These are phyloP conservation scores for Starmerella ratchasimensis DNA, from an alignment of 805 yeast species.

Conservation along the genomic window DNA sequence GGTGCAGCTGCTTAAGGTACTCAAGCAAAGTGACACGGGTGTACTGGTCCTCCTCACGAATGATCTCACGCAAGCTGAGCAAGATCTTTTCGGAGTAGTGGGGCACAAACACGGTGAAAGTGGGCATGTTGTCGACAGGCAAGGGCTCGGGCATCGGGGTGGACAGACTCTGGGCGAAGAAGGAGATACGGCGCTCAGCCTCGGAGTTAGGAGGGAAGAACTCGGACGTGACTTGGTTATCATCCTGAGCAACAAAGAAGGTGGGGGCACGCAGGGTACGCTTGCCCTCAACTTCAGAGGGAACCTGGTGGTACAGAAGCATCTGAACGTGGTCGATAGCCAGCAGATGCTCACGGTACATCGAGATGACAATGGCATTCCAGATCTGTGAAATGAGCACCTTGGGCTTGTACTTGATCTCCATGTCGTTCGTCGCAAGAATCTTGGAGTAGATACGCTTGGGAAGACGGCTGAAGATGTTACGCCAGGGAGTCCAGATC, in stretches of 20 bases:
- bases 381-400: conserved; percentile 96
- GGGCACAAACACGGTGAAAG: conserved; percentile 92
- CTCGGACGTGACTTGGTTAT: conserved; percentile 83
- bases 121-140: conserved; percentile 99
- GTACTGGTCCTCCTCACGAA: conserved; percentile 92
- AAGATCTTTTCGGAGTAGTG: conserved; percentile 92
- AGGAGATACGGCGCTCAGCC: conserved; percentile 98
- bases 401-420: conserved; percentile 96
- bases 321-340: conserved; percentile 98
- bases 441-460: conserved; percentile 97
- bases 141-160: conserved; percentile 98
- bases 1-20: conserved; percentile 87
- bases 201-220: conserved; percentile 94
- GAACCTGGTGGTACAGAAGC: conserved; percentile 94
- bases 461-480: conserved; percentile 92
- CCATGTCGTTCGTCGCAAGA: conserved; percentile 97
- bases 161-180: conserved; percentile 97
- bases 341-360: conserved; percentile 97
- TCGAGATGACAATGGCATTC: conserved; percentile 97
- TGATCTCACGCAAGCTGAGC: conserved; percentile 85
- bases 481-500: conserved; percentile 98
- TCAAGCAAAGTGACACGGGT: conserved; percentile 89
- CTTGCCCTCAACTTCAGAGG: conserved; percentile 95
- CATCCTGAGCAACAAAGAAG: conserved; percentile 96
- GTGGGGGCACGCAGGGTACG: conserved; percentile 98